phyloP scores from a whole-genome alignment of 2,329 filamentous ascomycete genomes.

The Geosmithia putterillii region DNA sequence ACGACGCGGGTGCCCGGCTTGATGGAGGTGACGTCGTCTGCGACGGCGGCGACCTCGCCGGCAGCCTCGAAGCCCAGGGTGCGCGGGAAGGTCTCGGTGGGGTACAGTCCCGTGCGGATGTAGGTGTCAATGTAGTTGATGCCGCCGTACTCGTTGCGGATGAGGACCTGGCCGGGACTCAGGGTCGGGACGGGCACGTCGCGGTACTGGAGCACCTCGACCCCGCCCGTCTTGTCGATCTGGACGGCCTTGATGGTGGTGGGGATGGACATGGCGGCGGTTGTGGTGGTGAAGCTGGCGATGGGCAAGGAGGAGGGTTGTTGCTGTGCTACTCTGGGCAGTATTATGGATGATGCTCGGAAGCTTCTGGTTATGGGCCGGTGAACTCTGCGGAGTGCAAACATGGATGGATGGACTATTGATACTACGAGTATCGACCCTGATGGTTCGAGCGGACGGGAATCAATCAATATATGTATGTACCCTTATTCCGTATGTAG shows the following conservation, averaged over 20 bases:
- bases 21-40: constrained; percentile 34
- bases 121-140: constrained; percentile 90
- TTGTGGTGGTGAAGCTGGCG: neutral
- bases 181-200: constrained; percentile 57
- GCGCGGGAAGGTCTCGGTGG: constrained; percentile 50
- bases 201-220: constrained; percentile 60
- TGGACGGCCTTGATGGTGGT: constrained; percentile 58
- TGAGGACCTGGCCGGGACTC: constrained; percentile 59
- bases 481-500: too few relatives aligned
- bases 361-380: too few relatives aligned
- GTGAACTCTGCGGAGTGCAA: too few relatives aligned
- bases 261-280: constrained; percentile 50
- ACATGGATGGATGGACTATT: too few relatives aligned
- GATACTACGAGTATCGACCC: too few relatives aligned
- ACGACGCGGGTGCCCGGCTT: constrained; percentile 60
- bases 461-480: too few relatives aligned
- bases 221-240: constrained; percentile 51
- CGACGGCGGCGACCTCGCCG: constrained; percentile 55
- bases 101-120: constrained; percentile 78
- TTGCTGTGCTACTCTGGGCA: too few relatives aligned
- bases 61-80: constrained; percentile 70
- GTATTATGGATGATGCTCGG: too few relatives aligned
- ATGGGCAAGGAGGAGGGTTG: neutral
- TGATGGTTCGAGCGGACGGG: too few relatives aligned
- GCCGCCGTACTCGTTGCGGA: constrained; percentile 70